These are phyloP conservation scores for Cyberlindnera bimundalis DNA, from an alignment of 805 yeast species.

Conservation along the genomic window DNA sequence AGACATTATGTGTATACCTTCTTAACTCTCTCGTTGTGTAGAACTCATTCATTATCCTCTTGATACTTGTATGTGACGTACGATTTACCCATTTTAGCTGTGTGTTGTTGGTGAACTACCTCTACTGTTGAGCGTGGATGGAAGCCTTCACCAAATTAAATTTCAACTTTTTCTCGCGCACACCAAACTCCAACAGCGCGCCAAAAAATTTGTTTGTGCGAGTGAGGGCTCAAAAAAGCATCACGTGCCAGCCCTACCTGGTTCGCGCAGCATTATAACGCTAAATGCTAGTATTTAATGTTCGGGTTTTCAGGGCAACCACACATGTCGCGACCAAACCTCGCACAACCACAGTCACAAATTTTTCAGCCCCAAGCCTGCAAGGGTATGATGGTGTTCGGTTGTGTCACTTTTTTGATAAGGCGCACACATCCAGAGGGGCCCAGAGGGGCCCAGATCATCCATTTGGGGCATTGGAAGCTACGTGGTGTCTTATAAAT, in stretches of 20 bases:
- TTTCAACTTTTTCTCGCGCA: slow-evolving; percentile 21
- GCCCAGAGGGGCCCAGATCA: too few species aligned
- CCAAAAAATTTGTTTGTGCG: slow-evolving; percentile 12
- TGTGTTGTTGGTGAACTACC: slow-evolving; percentile 15
- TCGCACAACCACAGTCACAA: slow-evolving; percentile 7
- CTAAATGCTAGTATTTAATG: slow-evolving; percentile 1
- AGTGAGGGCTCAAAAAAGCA: background rate
- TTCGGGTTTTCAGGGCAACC: slow-evolving; percentile 10
- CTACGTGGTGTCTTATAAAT: too few species aligned
- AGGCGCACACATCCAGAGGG: background rate
- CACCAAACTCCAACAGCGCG: slow-evolving; percentile 1
- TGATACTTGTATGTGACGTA: slow-evolving; percentile 16
- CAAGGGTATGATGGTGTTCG: slow-evolving; percentile 12
- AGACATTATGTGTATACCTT: too few species aligned
- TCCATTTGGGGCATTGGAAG: too few species aligned
- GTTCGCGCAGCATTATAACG: slow-evolving; percentile 1
- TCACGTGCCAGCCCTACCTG: slow-evolving; percentile 14
- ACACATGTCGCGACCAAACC: too few species aligned
- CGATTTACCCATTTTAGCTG: slow-evolving; percentile 31
- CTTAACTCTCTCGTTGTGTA: background rate
- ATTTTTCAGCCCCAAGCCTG: too few species aligned
- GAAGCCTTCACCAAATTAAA: slow-evolving; percentile 16
- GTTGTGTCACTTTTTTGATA: slow-evolving; percentile 14
- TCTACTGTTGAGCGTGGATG: slow-evolving; percentile 6
- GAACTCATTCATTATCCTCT: slow-evolving; percentile 1